A percentile compares a stretch with the other conserved stretches of the same genome.
phyloP scores from a whole-genome alignment of 768 basidiomycete genomes.

The Gymnopilus junonius region DNA sequence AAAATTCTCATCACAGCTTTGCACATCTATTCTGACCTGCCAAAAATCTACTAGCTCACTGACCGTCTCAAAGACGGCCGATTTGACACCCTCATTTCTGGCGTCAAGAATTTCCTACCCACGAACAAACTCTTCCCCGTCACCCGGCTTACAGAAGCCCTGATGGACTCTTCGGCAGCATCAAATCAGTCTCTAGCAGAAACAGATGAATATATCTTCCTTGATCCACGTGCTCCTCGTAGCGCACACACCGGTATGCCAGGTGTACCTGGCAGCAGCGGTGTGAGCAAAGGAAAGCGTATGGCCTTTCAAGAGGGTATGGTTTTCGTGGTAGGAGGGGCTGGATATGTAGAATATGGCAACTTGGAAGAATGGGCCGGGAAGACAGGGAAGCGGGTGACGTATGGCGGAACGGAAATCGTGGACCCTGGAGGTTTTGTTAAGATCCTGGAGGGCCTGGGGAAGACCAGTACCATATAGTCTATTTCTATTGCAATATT shows the following conservation, averaged over 20 bases:
- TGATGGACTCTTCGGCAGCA: slow-evolving; percentile 96
- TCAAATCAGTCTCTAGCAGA: slow-evolving; percentile 94
- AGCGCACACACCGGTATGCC: slow-evolving; percentile 53
- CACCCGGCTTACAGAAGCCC: slow-evolving; percentile 90
- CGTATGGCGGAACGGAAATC: slow-evolving; percentile 97
- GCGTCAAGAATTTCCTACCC: slow-evolving; percentile 97
- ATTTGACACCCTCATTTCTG: slow-evolving; percentile 95
- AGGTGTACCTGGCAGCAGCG: slow-evolving; percentile 56
- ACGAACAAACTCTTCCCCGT: slow-evolving; percentile 92
- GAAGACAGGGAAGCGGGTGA: slow-evolving; percentile 81
- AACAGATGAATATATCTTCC: slow-evolving; percentile 94
- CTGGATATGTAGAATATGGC: slow-evolving; percentile 96
- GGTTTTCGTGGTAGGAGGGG: slow-evolving; percentile 96
- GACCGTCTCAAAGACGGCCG: slow-evolving; percentile 94
- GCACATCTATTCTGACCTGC: not conserved
- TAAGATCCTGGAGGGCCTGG: slow-evolving; percentile 65
- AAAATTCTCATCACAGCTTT: slow-evolving; percentile 24
- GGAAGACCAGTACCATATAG: slow-evolving; percentile 42
- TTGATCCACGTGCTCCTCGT: slow-evolving; percentile 87
- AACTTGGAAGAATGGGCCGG: slow-evolving; percentile 94
- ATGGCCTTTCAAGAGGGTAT: slow-evolving; percentile 90
- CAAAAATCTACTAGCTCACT: slow-evolving; percentile 63
- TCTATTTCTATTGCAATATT: no score
- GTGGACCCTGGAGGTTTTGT: slow-evolving; percentile 89
- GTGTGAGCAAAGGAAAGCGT: slow-evolving; percentile 41